Conservation (phyloP, 257 asterid species). For the Nicotiana obtusifolia region DNA sequence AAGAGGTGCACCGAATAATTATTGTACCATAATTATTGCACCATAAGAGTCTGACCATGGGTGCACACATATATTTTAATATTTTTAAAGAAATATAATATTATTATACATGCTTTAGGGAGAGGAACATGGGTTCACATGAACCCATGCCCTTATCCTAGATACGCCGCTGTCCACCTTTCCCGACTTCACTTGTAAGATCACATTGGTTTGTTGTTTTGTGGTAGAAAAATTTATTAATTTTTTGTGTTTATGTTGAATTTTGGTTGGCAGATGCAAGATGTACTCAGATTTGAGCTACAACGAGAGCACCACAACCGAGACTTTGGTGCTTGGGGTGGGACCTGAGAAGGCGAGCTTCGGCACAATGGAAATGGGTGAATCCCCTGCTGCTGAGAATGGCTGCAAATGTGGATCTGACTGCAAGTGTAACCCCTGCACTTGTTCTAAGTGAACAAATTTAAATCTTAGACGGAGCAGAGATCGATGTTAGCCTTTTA, state of each 20-base stretch:
- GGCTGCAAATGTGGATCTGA: slow-evolving; percentile 86
- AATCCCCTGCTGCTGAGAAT: slow-evolving; percentile 38
- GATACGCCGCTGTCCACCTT: too few species aligned
- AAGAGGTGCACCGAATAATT: too few species aligned
- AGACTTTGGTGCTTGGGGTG: slow-evolving; percentile 55
- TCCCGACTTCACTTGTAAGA: too few species aligned
- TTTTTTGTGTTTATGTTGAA: neutral
- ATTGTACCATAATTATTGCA: too few species aligned
- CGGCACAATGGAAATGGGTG: slow-evolving; percentile 13
- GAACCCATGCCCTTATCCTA: too few species aligned
- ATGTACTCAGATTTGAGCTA: slow-evolving; percentile 60
- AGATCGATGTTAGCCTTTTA: slow-evolving; percentile 9
- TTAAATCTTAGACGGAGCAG: slow-evolving; percentile 21
- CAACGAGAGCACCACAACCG: slow-evolving; percentile 39
- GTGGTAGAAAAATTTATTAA: too few species aligned
- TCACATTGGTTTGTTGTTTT: too few species aligned
- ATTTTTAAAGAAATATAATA: too few species aligned
- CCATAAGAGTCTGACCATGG: too few species aligned
- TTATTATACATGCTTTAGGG: too few species aligned
- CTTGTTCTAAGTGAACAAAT: slow-evolving; percentile 50
- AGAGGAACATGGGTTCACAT: too few species aligned
- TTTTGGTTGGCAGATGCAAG: slow-evolving; percentile 45
- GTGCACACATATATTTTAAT: too few species aligned
- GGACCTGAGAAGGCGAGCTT: slow-evolving; percentile 45
- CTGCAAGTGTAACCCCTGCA: slow-evolving; percentile 91